Evolutionary conservation across 305 asterid genomes (phyloP), one percentile per base, ranked within the genome.

Genomic region (Fraxinus latifolia): DNA sequence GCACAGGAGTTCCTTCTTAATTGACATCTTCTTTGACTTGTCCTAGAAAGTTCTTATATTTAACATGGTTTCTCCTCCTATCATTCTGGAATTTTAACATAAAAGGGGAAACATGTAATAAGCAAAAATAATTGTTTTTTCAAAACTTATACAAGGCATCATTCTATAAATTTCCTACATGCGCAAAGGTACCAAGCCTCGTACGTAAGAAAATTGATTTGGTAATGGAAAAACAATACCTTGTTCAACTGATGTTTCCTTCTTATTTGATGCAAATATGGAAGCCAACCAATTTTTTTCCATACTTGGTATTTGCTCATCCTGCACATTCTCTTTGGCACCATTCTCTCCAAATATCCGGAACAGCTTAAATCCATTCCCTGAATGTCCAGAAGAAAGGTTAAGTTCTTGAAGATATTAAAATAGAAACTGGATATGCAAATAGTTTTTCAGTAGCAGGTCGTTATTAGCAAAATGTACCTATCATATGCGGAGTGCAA

Each of bases 221-320:
- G 62, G 62, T 53, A 79, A 60, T 60, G 31, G 8, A 47, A 21
- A 19, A 2, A 5, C 23, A 27, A 44, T 83, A 93, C 97, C 97
- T 90, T 87, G 89, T 83, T 81, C 86, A 72, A 84, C 81, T 44
- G 77, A 74, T 71, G 86, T 83, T 83, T 83, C 90, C 82, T 77
- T 90, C 82, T 85, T 87, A 53, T 86, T 87, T 47, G 91, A 82
- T 86, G 87, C 79, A 85, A 88, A 87, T 77, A 86, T 73, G 67
- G 92, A 88, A 74, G 90, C 19, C 80, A 91, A 89, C 97, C 93
- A 90, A 82, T 83, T 88, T 90, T 81, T 89, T 78, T 85, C 87
- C 27, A 53, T 79, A 29, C 42, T 70, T 36, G 89, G 79, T 65
- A 79, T 86, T 79, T 82, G 92, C 80, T 88, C 88, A 23, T 78